Evolutionary conservation across 108 stramenopile species (phyloP), one percentile per base, ranked within the genome.

Genomic region (Skeletonema menzelii): DNA sequence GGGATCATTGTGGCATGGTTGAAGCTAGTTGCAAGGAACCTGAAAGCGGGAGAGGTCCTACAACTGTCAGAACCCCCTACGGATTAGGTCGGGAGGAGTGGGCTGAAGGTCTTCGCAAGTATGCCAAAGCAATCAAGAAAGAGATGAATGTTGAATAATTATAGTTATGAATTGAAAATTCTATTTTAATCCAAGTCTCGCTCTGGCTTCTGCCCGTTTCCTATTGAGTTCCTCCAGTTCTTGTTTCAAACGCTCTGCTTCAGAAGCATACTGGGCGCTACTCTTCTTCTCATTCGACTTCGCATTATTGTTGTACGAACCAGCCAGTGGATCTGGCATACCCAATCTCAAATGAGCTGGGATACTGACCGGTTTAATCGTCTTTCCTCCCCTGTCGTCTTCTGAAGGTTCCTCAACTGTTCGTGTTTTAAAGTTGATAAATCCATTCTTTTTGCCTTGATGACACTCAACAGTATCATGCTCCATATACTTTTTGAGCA

Each of bases 1-100:
- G 90, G 3, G 92, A 93, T 77, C 94, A 95, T 71, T 92, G 91
- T 76, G 86, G 88, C 14, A 92, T 88, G 85, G 95, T 96, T 27
- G 86, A 77, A 47, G 56, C 70, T 22, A 72, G 67, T 11, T 95
- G 94, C 59, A 87, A 76, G 59, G 92, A 92, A 71, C 57, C 47
- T 37, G 80, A 78, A 22, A 90, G 72, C 19, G 83, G 83, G 11
- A 76, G 66, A 59, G 83, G 88, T 17, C 81, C 82, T 0, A 85
- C 83, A 0, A 87, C 87, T 2, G 72, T 88, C 46, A 81, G 92
- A 8, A 91, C 90, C 31, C 92, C 90, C 0, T 59, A 59, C 14
- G 92, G 92, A 5, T 59, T 94, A 40, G 61, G 75, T n/a, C 79
- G 65, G 20, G 70, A 75, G 5, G 89, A 91, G 59, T 94, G 90